These are phyloP conservation scores for Solanum stenotomum DNA, from an alignment of 257 asterid species.

Conservation along the genomic window DNA sequence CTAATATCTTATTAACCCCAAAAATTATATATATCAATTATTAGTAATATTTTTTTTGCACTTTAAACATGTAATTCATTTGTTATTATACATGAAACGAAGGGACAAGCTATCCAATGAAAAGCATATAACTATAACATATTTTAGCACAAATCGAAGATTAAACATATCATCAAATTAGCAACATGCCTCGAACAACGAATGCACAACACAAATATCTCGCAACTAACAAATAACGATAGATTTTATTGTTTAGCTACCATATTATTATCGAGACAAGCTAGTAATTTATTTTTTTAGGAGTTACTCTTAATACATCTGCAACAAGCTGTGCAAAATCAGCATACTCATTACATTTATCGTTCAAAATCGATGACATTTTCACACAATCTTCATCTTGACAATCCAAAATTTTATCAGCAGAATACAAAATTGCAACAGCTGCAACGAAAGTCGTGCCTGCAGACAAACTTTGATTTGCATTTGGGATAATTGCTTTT, in stretches of 20 bases:
- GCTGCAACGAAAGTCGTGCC: not conserved
- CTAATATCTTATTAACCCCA: accelerated
- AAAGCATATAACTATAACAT: not conserved
- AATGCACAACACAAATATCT: not conserved
- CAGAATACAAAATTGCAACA: not conserved
- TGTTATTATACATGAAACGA: not conserved
- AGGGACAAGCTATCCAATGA: not conserved
- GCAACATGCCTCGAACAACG: no score
- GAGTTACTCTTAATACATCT: not conserved
- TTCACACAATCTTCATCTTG: not conserved
- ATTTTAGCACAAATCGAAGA: not conserved
- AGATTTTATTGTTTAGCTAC: not conserved
- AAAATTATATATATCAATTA: not conserved
- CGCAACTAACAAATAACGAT: not conserved
- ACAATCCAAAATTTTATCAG: not conserved
- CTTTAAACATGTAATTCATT: not conserved
- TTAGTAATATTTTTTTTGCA: no score
- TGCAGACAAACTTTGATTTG: not conserved
- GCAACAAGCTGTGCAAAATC: not conserved
- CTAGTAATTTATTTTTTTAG: not conserved
- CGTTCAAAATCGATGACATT: not conserved
- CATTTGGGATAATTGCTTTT: not conserved
- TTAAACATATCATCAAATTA: not conserved
- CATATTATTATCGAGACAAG: not conserved
- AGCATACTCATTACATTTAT: not conserved